Evolutionary conservation across 192 early-diverging fungal species (phyloP).

Genomic region (Jimgerdemannia lactiflua): DNA sequence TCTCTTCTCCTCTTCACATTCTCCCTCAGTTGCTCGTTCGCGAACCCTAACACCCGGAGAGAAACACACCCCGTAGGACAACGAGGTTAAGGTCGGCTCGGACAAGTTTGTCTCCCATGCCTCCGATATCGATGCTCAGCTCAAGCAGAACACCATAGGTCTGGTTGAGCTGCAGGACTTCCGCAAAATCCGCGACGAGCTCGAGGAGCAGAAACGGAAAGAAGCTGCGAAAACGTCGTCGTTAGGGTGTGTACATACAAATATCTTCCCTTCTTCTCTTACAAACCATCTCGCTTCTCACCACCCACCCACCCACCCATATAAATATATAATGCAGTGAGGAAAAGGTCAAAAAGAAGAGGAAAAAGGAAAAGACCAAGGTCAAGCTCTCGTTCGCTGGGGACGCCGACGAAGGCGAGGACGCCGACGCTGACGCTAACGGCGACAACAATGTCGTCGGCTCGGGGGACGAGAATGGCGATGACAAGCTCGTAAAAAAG

Average conservation of each 20-base stretch:
- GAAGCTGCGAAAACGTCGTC: conserved; percentile 62
- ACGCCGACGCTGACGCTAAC: conserved; percentile 19
- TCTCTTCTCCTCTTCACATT: not conserved
- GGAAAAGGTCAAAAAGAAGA: conserved; percentile 58
- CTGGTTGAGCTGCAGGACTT: conserved; percentile 89
- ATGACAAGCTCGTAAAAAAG: conserved; percentile 24
- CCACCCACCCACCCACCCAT: not conserved
- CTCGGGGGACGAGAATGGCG: conserved; percentile 12
- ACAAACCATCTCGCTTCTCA: conserved; percentile 2
- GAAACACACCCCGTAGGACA: conserved; percentile 40
- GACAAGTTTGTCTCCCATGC: conserved; percentile 80
- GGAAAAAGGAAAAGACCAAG: conserved; percentile 58
- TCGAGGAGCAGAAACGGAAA: conserved; percentile 80
- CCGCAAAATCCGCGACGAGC: conserved; percentile 74
- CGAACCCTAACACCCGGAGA: not conserved
- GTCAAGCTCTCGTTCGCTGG: conserved; percentile 76
- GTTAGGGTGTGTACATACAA: conserved; percentile 23
- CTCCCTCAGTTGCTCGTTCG: no score
- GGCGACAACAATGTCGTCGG: conserved; percentile 29
- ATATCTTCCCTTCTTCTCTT: not conserved
- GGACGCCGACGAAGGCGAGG: conserved; percentile 56
- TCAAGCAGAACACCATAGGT: conserved; percentile 89
- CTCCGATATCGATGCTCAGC: conserved; percentile 74
- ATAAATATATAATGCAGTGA: conserved; percentile 32
- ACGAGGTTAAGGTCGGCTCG: conserved; percentile 61